Evolutionary conservation across 2,329 filamentous ascomycete genomes (phyloP), one percentile per base, ranked within the genome.

Genomic region (Phyllosticta paracitricarpa): DNA sequence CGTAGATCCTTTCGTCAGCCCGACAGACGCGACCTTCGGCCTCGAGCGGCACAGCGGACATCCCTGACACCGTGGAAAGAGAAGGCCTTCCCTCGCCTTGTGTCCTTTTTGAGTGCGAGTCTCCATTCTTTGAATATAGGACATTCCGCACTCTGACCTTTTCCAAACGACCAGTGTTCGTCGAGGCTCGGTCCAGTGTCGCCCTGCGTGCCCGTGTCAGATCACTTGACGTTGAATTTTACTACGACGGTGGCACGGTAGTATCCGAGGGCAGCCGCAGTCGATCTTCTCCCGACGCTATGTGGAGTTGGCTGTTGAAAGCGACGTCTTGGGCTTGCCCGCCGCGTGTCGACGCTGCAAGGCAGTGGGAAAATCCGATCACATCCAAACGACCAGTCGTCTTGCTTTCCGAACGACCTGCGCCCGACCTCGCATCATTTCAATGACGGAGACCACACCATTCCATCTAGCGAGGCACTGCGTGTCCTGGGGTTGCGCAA

Each of bases 1-100:
- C 55, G 60, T 61, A 57, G 56, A 61, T 61, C 60, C 56, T 61
- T 61, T 61, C 60, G 60, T 61, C 60, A 61, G 60, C 60, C 58
- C 60, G 60, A 54, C 56, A 58, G 56, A 33, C 53, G 55, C 60
- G 57, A 58, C 59, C 55, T 61, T 51, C 55, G 56, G 56, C 54
- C 33, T 57, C 60, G 26, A 30, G 26, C 54, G 24, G 51, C 51
- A 22, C 51, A 53, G 51, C 24, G 54, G 60, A 53, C 30, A 30
- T 35, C 30, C 30, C 24, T 56, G 56, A 56, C 51, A 58, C 51
- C 28, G 40, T 40, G 30, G 30, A 24, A 55, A 51, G 55, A 30
- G n/a, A 54, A 48, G 40, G 28, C 54, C 33, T 40, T 8, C 33
- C 33, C 12, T 40, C 33, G 33, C 14, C 33, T 40, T 40, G 33